Evolutionary conservation across 352 stramenopile genomes (phyloP), one percentile per base, ranked within the genome.

Genomic region (Pythium myriotylum): DNA sequence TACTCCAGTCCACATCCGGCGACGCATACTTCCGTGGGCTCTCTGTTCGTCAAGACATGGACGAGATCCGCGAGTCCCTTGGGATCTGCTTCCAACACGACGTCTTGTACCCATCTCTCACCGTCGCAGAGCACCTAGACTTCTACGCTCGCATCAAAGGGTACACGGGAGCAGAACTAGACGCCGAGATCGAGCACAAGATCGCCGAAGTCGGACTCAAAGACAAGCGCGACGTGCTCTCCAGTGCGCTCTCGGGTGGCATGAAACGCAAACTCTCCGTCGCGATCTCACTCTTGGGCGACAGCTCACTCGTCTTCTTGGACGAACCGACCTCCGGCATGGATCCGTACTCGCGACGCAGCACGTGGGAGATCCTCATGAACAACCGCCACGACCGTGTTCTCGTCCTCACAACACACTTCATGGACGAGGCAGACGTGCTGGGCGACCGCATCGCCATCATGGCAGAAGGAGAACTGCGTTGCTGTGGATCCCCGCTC

Each of bases 261-360:
- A 96, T 94, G 76, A 89, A 93, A 59, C 71, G 91, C 35, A 89
- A 92, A 55, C 70, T 96, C 8, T 92, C 75, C 27, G 79, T 97
- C 42, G 89, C 84, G n/a, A 79, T 95, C 39, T 84, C 86, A 37
- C 67, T 96, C 35, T 68, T 97, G 39, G 88, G 68, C 67, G 50
- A 84, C 29, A 68, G 61, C 22, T 63, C 61, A 17, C 41, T 69
- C 17, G 62, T 69, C 19, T 69, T 69, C 32, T 26, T 69, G 2
- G 62, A 69, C 26, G 62, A 69, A 33, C 62, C 62, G 16, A 69
- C 62, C 3, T 69, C 62, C 2, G 62, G 62, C 13, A 69, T 69
- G 62, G 62, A 69, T 23, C 62, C 62, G 46, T 69, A 69, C 68
- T 88, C 71, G 29, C 74, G 94, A 20, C 72, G 94, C 42, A 97